phyloP scores from a whole-genome alignment of 768 basidiomycete genomes.

The Amanita fuliginea region DNA sequence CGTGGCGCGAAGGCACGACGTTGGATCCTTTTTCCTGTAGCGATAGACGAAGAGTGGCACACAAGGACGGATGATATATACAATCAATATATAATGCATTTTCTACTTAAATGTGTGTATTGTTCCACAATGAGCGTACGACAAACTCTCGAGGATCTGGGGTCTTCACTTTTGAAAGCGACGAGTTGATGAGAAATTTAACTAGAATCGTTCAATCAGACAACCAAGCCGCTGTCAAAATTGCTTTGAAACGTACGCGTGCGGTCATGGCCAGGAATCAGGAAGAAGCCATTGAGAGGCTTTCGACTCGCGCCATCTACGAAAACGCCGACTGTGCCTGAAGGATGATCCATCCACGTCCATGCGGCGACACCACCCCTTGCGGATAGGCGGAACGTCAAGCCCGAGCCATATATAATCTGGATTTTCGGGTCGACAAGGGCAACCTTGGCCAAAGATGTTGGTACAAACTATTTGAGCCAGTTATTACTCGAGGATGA shows the following conservation, averaged over 20 bases:
- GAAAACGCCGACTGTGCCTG: conserved; percentile 42
- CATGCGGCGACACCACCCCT: conserved; percentile 42
- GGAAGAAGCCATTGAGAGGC: conserved; percentile 42
- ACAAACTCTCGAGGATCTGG: conserved; percentile 35
- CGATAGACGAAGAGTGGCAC: background rate
- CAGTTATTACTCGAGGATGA: too few species aligned
- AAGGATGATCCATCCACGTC: conserved; percentile 52
- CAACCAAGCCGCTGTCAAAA: too few species aligned
- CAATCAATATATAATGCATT: background rate
- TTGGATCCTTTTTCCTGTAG: background rate
- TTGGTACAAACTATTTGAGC: conserved; percentile 32
- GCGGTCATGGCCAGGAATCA: conserved; percentile 42
- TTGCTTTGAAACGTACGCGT: conserved; percentile 27
- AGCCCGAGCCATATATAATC: conserved; percentile 18
- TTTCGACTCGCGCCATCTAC: conserved; percentile 27
- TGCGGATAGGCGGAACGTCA: conserved; percentile 42
- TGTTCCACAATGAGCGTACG: conserved; percentile 43
- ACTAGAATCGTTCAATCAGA: conserved; percentile 17
- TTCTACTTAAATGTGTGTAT: conserved; percentile 24
- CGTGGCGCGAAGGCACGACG: background rate
- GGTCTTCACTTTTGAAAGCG: conserved; percentile 24
- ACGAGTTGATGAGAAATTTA: conserved; percentile 25
- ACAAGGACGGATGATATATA: too few species aligned
- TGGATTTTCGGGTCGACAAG: conserved; percentile 40
- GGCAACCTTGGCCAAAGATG: conserved; percentile 31